Evolutionary conservation across 768 basidiomycete species (phyloP), one percentile per base, ranked within the genome.

Genomic region (Xerocomellus chrysenteron): DNA sequence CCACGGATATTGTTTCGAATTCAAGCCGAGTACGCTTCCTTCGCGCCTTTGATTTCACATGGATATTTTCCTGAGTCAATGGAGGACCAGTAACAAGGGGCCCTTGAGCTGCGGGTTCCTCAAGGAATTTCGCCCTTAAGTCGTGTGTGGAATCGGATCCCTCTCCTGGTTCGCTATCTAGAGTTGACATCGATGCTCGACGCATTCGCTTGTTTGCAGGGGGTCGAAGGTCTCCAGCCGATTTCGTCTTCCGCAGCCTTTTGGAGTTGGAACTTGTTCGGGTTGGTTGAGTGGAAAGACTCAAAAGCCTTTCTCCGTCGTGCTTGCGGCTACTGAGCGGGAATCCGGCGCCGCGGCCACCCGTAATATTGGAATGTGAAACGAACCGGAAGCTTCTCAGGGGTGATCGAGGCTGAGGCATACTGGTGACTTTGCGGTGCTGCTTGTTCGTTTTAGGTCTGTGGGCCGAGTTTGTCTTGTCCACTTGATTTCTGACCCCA

Each of bases 1-100:
- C 21, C 46, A 51, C 49, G n/a, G 19, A 46, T 33, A 36, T 41
- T 11, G 52, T 49, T 53, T 70, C 68, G 7, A 42, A 54, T 50
- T 68, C 63, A 9, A 28, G 13, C 33, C 66, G 63, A 32, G 52
- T 51, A 17, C 66, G 65, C 47, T 68, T 70, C 53, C 32, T 58
- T 21, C 26, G 54, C 4, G 47, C 26, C 42, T 56, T 55, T 37
- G 35, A 24, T 45, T 35, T 21, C 32, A 10, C 46, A 24, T 14
- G 50, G 24, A 13, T 17, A 26, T 42, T 37, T 24, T 28, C 43
- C 19, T 16, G 43, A 14, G 8, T 46, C 26, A 1, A 17, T 24
- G 44, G 28, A 13, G 35, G 16, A 16, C 10, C 13, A 1, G 19
- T 24, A 17, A 16, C 30, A 35, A 28, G 13, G 19, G 43, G 8